A percentile compares a stretch with the other conserved stretches of the same genome.
Evolutionary conservation across 805 yeast genomes (phyloP).

Genomic region (Lachancea dasiensis): DNA sequence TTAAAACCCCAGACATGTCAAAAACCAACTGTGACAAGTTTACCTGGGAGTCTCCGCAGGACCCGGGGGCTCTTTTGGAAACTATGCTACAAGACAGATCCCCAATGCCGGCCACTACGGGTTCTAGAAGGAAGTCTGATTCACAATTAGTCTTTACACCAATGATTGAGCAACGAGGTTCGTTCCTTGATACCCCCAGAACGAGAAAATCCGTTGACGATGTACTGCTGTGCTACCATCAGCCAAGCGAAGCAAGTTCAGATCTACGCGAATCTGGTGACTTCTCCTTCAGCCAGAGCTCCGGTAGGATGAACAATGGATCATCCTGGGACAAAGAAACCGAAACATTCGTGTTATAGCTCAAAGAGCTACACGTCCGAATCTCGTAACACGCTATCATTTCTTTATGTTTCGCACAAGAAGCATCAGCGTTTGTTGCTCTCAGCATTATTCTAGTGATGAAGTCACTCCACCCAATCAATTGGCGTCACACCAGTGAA

Average conservation of each 20-base stretch:
- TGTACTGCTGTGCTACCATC: constrained; percentile 26
- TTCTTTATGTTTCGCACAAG: not conserved
- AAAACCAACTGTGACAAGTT: constrained; percentile 8
- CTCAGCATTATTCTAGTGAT: not conserved
- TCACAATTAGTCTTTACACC: constrained; percentile 21
- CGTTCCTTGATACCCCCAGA: constrained; percentile 14
- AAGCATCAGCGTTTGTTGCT: no score
- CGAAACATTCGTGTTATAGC: constrained; percentile 3
- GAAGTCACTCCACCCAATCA: not conserved
- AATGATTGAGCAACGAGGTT: constrained; percentile 15
- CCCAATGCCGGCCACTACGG: not conserved
- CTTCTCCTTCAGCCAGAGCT: constrained; percentile 8
- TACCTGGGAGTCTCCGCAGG: constrained; percentile 12
- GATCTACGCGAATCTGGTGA: constrained; percentile 14
- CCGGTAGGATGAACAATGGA: not conserved
- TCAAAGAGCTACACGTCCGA: not conserved
- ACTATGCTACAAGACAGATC: constrained; percentile 9
- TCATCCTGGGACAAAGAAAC: constrained; percentile 5
- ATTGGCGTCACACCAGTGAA: not conserved
- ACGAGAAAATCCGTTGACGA: constrained; percentile 29
- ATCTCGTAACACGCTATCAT: not conserved
- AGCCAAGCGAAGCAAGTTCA: constrained; percentile 21
- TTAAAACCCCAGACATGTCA: constrained; percentile 12
- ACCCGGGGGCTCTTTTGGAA: constrained; percentile 9
- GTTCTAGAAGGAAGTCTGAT: constrained; percentile 17